Conservation (phyloP, 768 basidiomycete species). For the Russula foetens region DNA sequence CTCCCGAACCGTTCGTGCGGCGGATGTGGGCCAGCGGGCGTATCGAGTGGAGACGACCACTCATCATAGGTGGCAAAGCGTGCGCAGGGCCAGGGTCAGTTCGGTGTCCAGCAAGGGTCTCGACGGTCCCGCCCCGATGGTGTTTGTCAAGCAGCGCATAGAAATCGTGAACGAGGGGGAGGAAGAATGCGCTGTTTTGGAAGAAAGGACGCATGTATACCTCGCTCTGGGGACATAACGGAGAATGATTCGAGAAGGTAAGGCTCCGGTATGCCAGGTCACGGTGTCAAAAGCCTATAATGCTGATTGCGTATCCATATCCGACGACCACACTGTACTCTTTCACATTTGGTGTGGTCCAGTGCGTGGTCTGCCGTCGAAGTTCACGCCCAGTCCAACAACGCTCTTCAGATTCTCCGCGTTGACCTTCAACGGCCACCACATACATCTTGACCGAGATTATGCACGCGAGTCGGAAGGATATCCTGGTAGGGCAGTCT, state of each 20-base stretch:
- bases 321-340: no score
- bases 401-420: slow-evolving; percentile 84
- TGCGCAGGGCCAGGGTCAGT: slow-evolving; percentile 39
- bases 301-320: no score
- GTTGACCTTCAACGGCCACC: slow-evolving; percentile 78
- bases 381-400: slow-evolving; percentile 56
- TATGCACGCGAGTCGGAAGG: slow-evolving; percentile 62
- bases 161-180: slow-evolving; percentile 40
- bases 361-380: slow-evolving; percentile 46
- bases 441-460: slow-evolving; percentile 74
- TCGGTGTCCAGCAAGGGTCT: slow-evolving; percentile 59
- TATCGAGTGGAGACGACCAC: slow-evolving; percentile 52
- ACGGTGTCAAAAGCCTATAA: no score
- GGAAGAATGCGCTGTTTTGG: slow-evolving; percentile 40
- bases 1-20: slow-evolving; percentile 62
- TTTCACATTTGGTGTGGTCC: not conserved
- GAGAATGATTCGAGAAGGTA: slow-evolving; percentile 38
- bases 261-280: not conserved
- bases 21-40: slow-evolving; percentile 80
- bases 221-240: slow-evolving; percentile 30
- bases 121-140: slow-evolving; percentile 52
- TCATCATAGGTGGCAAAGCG: slow-evolving; percentile 48
- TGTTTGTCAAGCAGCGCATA: slow-evolving; percentile 65
- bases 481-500: slow-evolving; percentile 47
- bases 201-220: slow-evolving; percentile 67